Conservation (phyloP, 1,284 basidiomycete genomes). For the Cystobasidium slooffiae region DNA sequence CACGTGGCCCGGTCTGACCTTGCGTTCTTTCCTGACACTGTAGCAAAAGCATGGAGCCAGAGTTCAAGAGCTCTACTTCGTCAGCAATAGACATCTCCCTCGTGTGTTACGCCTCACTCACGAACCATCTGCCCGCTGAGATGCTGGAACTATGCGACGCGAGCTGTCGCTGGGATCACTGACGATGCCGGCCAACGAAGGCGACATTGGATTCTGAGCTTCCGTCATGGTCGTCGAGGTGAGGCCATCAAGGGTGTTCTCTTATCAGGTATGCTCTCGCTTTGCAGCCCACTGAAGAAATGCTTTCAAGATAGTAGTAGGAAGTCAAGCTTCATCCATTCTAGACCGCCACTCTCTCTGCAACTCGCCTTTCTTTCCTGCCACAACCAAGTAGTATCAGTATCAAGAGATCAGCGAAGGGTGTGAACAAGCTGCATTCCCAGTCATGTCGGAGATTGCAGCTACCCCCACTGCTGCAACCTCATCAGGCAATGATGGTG, state of each 20-base stretch:
- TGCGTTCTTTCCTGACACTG: conserved; percentile 29
- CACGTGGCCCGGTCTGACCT: conserved; percentile 33
- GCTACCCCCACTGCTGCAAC: not conserved
- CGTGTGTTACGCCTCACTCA: conserved; percentile 5
- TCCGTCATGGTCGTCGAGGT: conserved; percentile 6
- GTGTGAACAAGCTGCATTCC: not conserved
- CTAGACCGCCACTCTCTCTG: too few relatives aligned
- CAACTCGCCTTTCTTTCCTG: too few relatives aligned
- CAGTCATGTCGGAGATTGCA: conserved; percentile 10
- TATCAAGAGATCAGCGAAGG: not conserved
- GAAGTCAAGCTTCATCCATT: too few relatives aligned
- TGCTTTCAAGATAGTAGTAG: too few relatives aligned
- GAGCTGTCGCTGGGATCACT: conserved; percentile 27
- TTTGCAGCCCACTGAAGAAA: too few relatives aligned
- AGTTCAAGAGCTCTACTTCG: not conserved
- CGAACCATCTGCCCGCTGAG: conserved; percentile 30
- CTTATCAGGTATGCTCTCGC: not conserved
- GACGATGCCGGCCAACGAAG: conserved; percentile 40
- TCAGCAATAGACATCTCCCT: not conserved
- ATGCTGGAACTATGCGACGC: conserved; percentile 31
- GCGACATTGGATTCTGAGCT: conserved; percentile 10
- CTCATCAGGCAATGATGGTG: not conserved
- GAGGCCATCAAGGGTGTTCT: not conserved
- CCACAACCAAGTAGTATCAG: not conserved
- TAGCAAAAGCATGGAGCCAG: not conserved